Evolutionary conservation across 441 rosid species (phyloP).

Genomic region (Manihot esculenta): DNA sequence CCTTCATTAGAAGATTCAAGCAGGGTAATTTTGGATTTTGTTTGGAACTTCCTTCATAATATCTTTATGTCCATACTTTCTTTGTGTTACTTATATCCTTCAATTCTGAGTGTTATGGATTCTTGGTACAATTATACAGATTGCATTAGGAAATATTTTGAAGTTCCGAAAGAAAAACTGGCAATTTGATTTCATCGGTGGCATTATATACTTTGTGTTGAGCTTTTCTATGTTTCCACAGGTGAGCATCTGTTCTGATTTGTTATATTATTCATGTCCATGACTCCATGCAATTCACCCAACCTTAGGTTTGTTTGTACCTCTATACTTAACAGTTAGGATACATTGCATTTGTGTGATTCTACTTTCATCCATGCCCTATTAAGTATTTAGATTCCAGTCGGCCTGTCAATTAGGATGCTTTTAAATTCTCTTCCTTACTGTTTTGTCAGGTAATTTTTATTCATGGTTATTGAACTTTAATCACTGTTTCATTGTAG

Average conservation of each 20-base stretch:
- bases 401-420: slow-evolving; percentile 7
- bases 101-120: slow-evolving; percentile 16
- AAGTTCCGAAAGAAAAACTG: slow-evolving; percentile 99
- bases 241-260: slow-evolving; percentile 43
- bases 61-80: neutral
- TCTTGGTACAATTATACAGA: slow-evolving; percentile 48
- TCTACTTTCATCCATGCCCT: neutral
- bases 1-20: slow-evolving; percentile 97
- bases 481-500: too few species aligned
- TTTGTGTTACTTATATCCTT: neutral
- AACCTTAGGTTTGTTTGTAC: slow-evolving; percentile 16
- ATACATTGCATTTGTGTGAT: neutral
- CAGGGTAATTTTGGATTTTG: slow-evolving; percentile 54
- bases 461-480: too few species aligned
- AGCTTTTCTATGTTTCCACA: slow-evolving; percentile 94
- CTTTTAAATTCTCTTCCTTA: too few species aligned
- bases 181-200: slow-evolving; percentile 99
- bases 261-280: slow-evolving; percentile 3
- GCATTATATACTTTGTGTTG: slow-evolving; percentile 88
- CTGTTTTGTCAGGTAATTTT: too few species aligned
- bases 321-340: neutral
- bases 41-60: neutral
- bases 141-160: slow-evolving; percentile 98
- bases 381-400: neutral
- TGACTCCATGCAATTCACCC: slow-evolving; percentile 6